Conservation (phyloP, 768 basidiomycete species). For the Tephrocybe sp. region DNA sequence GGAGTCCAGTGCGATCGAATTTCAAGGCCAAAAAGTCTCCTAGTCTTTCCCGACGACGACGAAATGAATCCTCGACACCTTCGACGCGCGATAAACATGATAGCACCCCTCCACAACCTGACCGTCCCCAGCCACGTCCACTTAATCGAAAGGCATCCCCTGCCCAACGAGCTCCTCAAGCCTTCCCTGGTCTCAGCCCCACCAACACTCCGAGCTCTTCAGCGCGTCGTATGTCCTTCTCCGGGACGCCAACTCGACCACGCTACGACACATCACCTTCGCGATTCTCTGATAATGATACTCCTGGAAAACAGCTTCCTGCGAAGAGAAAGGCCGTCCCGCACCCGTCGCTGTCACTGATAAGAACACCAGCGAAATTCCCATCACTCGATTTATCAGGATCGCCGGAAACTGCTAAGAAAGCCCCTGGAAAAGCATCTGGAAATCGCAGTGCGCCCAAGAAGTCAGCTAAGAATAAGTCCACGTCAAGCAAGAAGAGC, state of each 20-base stretch:
- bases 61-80: neutral
- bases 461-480: neutral
- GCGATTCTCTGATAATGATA: neutral
- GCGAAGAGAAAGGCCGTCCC: slow-evolving; percentile 16
- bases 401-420: slow-evolving; percentile 3
- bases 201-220: slow-evolving; percentile 6
- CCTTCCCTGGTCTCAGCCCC: neutral
- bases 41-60: slow-evolving; percentile 1
- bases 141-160: neutral
- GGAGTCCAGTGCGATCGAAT: neutral
- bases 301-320: neutral
- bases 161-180: neutral
- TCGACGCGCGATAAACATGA: neutral
- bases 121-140: slow-evolving; percentile 19
- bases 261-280: neutral
- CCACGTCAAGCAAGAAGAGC: neutral
- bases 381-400: slow-evolving; percentile 1
- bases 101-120: neutral
- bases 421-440: slow-evolving; percentile 1
- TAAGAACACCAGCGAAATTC: slow-evolving; percentile 7
- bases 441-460: slow-evolving; percentile 9
- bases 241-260: slow-evolving; percentile 5
- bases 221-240: slow-evolving; percentile 12
- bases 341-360: slow-evolving; percentile 22
- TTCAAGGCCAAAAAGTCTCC: neutral